Evolutionary conservation across 805 yeast species (phyloP).

Genomic region (Yarrowia porcina): DNA sequence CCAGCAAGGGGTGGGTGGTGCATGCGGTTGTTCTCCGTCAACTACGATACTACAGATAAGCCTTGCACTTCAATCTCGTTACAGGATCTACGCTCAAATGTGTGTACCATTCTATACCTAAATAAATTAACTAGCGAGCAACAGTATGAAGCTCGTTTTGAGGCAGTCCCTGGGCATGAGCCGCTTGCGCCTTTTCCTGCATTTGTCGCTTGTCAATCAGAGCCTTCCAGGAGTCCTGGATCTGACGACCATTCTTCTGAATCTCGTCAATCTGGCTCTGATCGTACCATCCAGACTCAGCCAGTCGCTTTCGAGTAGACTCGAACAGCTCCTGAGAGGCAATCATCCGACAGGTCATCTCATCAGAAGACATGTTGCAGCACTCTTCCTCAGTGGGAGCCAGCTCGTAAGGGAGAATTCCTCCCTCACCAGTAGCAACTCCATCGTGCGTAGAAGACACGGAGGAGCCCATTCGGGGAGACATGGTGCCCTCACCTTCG

Average conservation of each 20-base stretch:
- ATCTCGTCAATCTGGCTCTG: constrained; percentile 17
- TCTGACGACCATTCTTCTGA: constrained; percentile 21
- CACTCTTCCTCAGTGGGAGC: constrained; percentile 23
- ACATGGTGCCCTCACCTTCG: constrained; percentile 21
- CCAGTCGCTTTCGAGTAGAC: constrained; percentile 18
- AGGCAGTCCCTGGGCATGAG: neutral
- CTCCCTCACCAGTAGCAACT: constrained; percentile 20
- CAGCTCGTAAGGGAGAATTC: constrained; percentile 21
- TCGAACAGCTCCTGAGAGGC: constrained; percentile 21
- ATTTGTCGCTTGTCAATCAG: neutral
- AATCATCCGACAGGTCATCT: constrained; percentile 23
- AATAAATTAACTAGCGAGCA: constrained; percentile 17
- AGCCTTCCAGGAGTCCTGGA: constrained; percentile 2
- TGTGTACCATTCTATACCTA: constrained; percentile 22
- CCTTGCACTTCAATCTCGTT: no score
- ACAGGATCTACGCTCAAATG: no score
- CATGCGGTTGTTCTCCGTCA: no score
- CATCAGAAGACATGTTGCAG: constrained; percentile 13
- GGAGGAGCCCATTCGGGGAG: constrained; percentile 20
- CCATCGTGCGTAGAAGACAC: constrained; percentile 21
- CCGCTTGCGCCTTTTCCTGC: neutral
- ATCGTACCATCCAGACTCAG: constrained; percentile 24
- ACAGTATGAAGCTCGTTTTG: neutral
- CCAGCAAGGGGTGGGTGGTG: no score
- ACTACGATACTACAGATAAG: no score